Evolutionary conservation across 768 basidiomycete species (phyloP), one percentile per base, ranked within the genome.

Genomic region (Leucosporidium scottii): DNA sequence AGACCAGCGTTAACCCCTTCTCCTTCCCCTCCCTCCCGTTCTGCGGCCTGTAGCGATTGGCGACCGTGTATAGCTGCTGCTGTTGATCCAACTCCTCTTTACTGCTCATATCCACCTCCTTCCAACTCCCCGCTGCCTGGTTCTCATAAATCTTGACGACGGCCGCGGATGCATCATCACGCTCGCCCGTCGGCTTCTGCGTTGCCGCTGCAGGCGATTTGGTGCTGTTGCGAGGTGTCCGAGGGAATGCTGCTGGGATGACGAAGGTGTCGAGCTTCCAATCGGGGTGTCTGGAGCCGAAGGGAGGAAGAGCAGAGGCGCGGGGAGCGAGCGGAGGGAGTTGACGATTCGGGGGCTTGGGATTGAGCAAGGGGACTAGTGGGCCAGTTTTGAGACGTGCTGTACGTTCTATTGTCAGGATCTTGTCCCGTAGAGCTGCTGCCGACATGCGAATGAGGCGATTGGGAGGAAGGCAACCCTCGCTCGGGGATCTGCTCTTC

Each of bases 191-290:
- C 47, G n/a, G 39, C 59, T 23, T 17, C 47, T 27, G 30, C 3
- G 10, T 49, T 9, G 20, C 17, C 25, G 44, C 25, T 2, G 21
- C 25, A 4, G 59, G 59, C 5, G 12, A 7, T 2, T n/a, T 7
- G 9, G 57, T 64, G 30, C 64, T 58, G 57, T 47, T 47, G 17
- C 39, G 47, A 28, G 44, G 31, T 2, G 44, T 36, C 4, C 64
- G 56, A 0, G 64, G 64, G n/a, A 64, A 64, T 1, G 64, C 64
- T 8, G 57, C 57, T 17, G 64, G 64, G 57, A 53, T 27, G 49
- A 53, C 17, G n/a, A 51, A 64, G 15, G 57, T 28, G 17, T 64
- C 57, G 57, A 57, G 47, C 20, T 25, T 20, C 64, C 64, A 64
- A 23, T 23, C 23, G 44, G 57, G 64, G 12, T 30, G 44, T 10